These are phyloP conservation scores for Petasospora fabianii DNA, from an alignment of 1,139 yeast genomes.

Conservation along the genomic window DNA sequence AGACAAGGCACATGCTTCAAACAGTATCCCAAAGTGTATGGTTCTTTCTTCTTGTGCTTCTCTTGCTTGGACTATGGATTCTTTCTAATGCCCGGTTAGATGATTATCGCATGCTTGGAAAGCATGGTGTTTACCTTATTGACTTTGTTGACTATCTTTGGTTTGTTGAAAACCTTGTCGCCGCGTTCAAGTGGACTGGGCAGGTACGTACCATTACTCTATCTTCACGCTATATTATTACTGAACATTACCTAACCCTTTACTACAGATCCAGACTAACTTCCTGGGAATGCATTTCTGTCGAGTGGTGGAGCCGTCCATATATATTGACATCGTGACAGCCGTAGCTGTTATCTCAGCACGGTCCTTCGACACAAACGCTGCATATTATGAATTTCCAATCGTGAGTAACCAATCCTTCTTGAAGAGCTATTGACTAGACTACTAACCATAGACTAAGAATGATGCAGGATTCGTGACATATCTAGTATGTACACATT, in stretches of 20 bases:
- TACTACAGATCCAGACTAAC: constrained; percentile 6
- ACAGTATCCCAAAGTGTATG: constrained; percentile 1
- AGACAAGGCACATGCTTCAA: constrained; percentile 17
- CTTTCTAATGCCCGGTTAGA: constrained; percentile 7
- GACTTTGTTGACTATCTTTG: constrained; percentile 33
- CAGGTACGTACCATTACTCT: constrained; percentile 21
- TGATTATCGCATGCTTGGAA: constrained; percentile 25
- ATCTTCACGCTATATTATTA: not conserved
- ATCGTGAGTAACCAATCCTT: too few species aligned
- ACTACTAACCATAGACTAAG: too few species aligned
- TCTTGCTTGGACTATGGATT: constrained; percentile 4
- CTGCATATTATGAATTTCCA: too few species aligned
- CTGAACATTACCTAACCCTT: not conserved
- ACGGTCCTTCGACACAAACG: too few species aligned
- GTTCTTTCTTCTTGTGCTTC: not conserved
- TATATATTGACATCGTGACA: not conserved
- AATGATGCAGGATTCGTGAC: too few species aligned
- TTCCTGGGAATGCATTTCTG: constrained; percentile 10
- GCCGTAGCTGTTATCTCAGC: not conserved
- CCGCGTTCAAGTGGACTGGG: constrained; percentile 27
- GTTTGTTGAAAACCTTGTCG: constrained; percentile 24
- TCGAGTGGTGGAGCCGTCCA: not conserved
- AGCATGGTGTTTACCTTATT: constrained; percentile 29
- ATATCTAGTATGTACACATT: too few species aligned
- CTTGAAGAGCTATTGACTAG: too few species aligned